Base-by-base conservation (phyloP, 1,139 yeast genomes). In the Candida sp. region DNA sequence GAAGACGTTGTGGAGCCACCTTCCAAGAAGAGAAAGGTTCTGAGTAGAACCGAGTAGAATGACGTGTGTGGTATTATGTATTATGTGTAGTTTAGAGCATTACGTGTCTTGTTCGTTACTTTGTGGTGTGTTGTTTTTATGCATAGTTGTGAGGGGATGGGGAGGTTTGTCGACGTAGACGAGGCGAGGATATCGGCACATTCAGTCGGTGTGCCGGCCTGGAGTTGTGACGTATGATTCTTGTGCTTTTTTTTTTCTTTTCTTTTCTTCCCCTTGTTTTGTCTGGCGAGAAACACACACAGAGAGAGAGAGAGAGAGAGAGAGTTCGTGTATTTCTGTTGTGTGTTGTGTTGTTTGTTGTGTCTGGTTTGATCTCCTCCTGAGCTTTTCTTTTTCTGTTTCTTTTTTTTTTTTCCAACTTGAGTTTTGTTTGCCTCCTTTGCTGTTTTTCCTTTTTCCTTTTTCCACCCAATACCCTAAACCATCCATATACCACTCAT, bases 1-100 rank as follows among this genome's bases (percentile, higher is more conserved):
- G 47, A 50, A 17, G 47, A 49, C n/a, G 53, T 28, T 11, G 46
- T 34, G 23, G 45, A 42, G 26, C 42, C 46, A 23, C 40, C 46
- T 5, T 27, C 32, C 27, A 28, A 38, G 32, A 34, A 43, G 26
- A 26, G 27, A 34, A 43, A 44, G 35, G 6, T 32, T 32, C 9
- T 33, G 17, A 33, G 5, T 43, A 32, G 23, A 27, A n/a, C n/a
- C 31, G 33, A 26, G 7, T 17, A 27, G 42, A n/a, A 27, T 39
- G 7, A 12, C 8, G 17, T 12, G 22, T 7, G 5, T 22, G 7
- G 25, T 37, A 22, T 23, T 12, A 25, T 37, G 11, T 22, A 22
- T 17, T 31, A 31, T 22, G 17, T 11, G 34, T 41, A 12, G 3
- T 23, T 26, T 26, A 7, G 8, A 25, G 25, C 9, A 32, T 25